Evolutionary conservation across 2,329 filamentous ascomycete genomes (phyloP).

Genomic region (Ceratocystis colombiana): DNA sequence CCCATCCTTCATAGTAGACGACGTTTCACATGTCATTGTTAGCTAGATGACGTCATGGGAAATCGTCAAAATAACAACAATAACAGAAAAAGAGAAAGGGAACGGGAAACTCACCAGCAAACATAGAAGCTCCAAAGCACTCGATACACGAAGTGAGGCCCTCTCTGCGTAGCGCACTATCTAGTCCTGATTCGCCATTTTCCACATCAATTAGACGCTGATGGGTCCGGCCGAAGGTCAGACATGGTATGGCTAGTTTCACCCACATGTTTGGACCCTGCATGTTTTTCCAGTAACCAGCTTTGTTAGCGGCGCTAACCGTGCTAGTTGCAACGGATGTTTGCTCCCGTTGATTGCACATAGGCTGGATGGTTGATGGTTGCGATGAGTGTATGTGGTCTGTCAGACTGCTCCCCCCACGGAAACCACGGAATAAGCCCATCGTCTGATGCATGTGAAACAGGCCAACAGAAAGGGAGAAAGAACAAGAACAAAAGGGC

Average conservation of each 20-base stretch:
- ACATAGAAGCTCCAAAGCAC: constrained; percentile 19
- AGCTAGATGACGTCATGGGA: constrained; percentile 21
- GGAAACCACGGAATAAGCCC: constrained; percentile 8
- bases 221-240: constrained; percentile 23
- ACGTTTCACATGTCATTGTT: constrained; percentile 25
- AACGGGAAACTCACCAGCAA: constrained; percentile 14
- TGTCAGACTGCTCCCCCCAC: constrained; percentile 1
- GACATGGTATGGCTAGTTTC: constrained; percentile 22
- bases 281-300: constrained; percentile 20
- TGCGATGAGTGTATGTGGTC: background rate
- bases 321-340: background rate
- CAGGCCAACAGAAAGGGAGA: background rate
- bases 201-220: constrained; percentile 23
- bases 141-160: constrained; percentile 22
- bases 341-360: background rate
- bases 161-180: constrained; percentile 20
- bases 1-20: constrained; percentile 22
- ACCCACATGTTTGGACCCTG: constrained; percentile 21
- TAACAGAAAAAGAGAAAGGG: background rate
- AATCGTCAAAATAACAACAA: background rate
- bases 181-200: constrained; percentile 22
- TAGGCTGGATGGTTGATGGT: background rate
- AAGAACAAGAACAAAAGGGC: background rate
- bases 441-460: background rate
- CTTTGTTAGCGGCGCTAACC: background rate